phyloP scores from a whole-genome alignment of 345 rosid species.

The Eucalyptus albens region DNA sequence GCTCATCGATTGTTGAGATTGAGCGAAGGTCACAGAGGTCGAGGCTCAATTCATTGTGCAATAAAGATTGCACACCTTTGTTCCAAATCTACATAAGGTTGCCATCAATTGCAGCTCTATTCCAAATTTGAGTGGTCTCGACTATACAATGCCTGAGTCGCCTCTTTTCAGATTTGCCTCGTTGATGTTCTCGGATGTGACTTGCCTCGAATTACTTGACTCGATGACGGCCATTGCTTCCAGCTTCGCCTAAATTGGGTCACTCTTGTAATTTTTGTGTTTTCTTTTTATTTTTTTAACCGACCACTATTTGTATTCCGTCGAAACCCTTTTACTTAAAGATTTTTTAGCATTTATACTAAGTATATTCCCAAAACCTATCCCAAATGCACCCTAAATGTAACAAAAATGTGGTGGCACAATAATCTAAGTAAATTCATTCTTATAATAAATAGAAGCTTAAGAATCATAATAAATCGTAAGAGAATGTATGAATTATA shows the following conservation, averaged over 20 bases:
- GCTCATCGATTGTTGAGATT: neutral
- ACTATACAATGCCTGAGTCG: neutral
- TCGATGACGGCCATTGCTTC: neutral
- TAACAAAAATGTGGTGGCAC: neutral
- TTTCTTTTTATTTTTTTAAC: neutral
- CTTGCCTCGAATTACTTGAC: neutral
- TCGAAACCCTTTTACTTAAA: neutral
- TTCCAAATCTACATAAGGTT: neutral
- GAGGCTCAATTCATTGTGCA: neutral
- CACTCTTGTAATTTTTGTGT: neutral
- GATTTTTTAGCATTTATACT: neutral
- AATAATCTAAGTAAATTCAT: no score
- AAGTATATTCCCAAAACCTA: neutral
- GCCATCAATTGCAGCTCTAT: neutral
- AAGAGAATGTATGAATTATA: no score
- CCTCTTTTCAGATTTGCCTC: neutral
- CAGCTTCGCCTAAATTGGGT: neutral
- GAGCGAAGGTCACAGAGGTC: neutral
- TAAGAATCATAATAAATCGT: no score
- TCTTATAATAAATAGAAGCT: neutral
- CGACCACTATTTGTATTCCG: rapidly evolving
- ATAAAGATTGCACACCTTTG: neutral
- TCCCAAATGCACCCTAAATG: neutral
- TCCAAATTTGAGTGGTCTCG: neutral
- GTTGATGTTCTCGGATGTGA: neutral